A percentile compares a stretch with the other conserved stretches of the same genome.
These are phyloP conservation scores for Cyclostephanos invisitatus DNA, from an alignment of 108 stramenopile species.

Conservation along the genomic window DNA sequence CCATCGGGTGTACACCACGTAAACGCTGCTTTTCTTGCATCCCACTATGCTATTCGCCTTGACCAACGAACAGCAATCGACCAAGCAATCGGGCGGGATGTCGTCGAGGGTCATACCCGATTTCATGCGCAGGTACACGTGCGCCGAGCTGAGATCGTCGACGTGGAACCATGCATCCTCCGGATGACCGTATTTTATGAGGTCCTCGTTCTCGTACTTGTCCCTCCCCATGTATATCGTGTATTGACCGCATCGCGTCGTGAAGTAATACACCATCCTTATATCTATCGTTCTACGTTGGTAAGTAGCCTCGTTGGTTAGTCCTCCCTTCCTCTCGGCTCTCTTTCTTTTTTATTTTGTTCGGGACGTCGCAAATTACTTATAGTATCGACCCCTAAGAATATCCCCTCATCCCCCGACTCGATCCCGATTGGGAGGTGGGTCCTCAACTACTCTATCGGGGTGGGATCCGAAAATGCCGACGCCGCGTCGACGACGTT, in stretches of 20 bases:
- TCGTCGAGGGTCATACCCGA: slow-evolving; percentile 89
- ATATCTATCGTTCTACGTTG: too few relatives aligned
- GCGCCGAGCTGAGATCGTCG: slow-evolving; percentile 96
- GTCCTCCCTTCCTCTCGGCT: too few relatives aligned
- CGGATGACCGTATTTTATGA: slow-evolving; percentile 93
- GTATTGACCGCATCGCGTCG: slow-evolving; percentile 69
- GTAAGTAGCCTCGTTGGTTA: too few relatives aligned
- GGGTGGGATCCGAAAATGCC: too few relatives aligned
- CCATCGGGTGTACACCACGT: slow-evolving; percentile 86
- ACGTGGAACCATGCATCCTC: slow-evolving; percentile 96
- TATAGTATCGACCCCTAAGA: too few relatives aligned
- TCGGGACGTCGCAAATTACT: too few relatives aligned
- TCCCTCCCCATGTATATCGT: slow-evolving; percentile 89
- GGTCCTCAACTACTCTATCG: too few relatives aligned
- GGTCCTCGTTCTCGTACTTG: slow-evolving; percentile 97
- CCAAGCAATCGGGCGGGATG: slow-evolving; percentile 65
- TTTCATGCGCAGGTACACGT: slow-evolving; percentile 96
- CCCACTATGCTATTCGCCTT: slow-evolving; percentile 86
- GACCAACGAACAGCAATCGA: slow-evolving; percentile 74
- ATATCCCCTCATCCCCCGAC: too few relatives aligned
- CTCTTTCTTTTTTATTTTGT: too few relatives aligned
- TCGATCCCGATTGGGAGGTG: too few relatives aligned
- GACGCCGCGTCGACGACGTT: too few relatives aligned
- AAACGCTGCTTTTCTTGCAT: slow-evolving; percentile 74
- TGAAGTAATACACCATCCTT: slow-evolving; percentile 81